Evolutionary conservation across 768 basidiomycete genomes (phyloP), one percentile per base, ranked within the genome.

Genomic region (Cubamyces lactineus): DNA sequence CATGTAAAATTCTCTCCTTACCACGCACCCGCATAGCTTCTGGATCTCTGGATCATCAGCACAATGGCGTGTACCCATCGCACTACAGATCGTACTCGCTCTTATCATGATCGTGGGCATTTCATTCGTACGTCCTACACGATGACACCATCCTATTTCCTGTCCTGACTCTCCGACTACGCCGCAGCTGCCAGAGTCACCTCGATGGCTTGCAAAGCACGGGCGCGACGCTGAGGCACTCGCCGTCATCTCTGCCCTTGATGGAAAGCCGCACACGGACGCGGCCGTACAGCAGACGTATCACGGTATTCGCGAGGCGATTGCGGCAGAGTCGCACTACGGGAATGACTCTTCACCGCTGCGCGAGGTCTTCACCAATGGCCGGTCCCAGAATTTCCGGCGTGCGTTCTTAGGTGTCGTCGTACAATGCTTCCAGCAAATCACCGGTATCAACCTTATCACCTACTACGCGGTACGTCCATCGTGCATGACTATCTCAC

Each of bases 341-440:
- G 69, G 70, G 3, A 63, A 64, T 11, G 68, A 65, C 15, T 73
- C 72, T 24, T 76, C 77, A n/a, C 71, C 79, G 11, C 71, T 88
- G 0, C 72, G 73, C n/a, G 84, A 86, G 58, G 72, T 88, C 7
- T 82, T 86, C 65, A 81, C 79, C 0, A 74, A 79, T 24, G 86
- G 86, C 0, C 82, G 80, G 26, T 75, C 73, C 21, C 87, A 88
- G 69, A 86, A 88, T 72, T 84, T 87, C 73, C 75, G 85, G 45
- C 76, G 87, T 45, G 82, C 82, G 16, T 70, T 78, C 48, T 69
- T 87, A 48, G 88, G 82, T 2, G 75, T 87, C 21, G 72, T 81
- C 49, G 81, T 82, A 49, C 87, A 88, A 66, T 84, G 84, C 69
- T 87, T 87, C 76, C 86, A 88, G 70, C 87, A 88, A 75, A 86